phyloP scores from a whole-genome alignment of 2,329 filamentous ascomycete species.

The Aspergillus oerlinghausenensis region DNA sequence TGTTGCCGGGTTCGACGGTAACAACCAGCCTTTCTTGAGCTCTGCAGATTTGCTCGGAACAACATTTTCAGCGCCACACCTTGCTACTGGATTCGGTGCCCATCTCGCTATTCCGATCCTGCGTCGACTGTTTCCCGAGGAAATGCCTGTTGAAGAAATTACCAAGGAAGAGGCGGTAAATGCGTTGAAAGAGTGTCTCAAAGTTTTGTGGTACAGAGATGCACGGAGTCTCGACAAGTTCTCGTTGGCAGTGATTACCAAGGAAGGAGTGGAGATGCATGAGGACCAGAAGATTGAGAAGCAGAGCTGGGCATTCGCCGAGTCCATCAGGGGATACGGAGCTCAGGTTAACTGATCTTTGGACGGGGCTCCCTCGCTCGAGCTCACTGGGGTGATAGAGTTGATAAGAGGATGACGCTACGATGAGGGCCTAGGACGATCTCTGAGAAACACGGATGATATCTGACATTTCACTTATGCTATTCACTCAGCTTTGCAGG shows the following conservation, averaged over 20 bases:
- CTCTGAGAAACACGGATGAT: neutral
- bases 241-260: constrained; percentile 83
- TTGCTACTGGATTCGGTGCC: constrained; percentile 90
- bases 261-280: constrained; percentile 80
- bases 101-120: constrained; percentile 92
- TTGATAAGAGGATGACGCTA: neutral
- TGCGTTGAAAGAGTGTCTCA: constrained; percentile 89
- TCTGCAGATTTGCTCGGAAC: constrained; percentile 89
- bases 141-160: constrained; percentile 68
- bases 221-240: constrained; percentile 88
- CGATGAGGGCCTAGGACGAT: neutral
- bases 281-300: constrained; percentile 84
- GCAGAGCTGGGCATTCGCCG: constrained; percentile 98
- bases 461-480: neutral
- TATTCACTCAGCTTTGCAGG: neutral
- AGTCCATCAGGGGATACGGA: constrained; percentile 90
- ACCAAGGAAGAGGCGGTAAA: constrained; percentile 73
- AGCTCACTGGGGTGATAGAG: neutral
- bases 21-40: constrained; percentile 80
- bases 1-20: constrained; percentile 79
- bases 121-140: constrained; percentile 76
- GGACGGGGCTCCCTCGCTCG: constrained; percentile 31
- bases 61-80: constrained; percentile 78
- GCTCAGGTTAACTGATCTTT: constrained; percentile 60
- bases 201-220: constrained; percentile 96